These are phyloP conservation scores for Chalciporus piperatus DNA, from an alignment of 768 basidiomycete genomes.

Conservation along the genomic window DNA sequence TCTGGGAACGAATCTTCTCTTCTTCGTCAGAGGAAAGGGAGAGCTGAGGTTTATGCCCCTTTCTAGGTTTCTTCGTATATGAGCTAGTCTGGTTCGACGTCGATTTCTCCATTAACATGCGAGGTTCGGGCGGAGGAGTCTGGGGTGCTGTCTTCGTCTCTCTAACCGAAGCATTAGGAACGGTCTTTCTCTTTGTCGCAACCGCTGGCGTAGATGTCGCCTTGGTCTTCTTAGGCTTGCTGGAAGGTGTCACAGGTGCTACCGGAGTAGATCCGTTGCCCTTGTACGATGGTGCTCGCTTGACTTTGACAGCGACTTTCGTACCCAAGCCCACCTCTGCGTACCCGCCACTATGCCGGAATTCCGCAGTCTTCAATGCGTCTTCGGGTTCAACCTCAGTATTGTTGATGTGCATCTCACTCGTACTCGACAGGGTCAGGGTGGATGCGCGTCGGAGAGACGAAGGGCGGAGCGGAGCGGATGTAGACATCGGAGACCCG, in stretches of 20 bases:
- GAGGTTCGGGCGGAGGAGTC: constrained; percentile 25
- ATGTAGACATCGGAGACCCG: constrained; percentile 36
- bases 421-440: constrained; percentile 26
- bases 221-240: constrained; percentile 17
- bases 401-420: constrained; percentile 12
- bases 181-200: constrained; percentile 5
- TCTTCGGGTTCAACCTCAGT: constrained; percentile 12
- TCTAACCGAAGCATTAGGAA: neutral
- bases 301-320: constrained; percentile 24
- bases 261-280: neutral
- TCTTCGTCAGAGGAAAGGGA: constrained; percentile 74
- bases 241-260: constrained; percentile 9
- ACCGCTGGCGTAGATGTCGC: neutral
- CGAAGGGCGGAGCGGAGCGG: constrained; percentile 40
- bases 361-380: constrained; percentile 4
- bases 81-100: constrained; percentile 15
- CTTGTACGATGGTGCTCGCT: constrained; percentile 60
- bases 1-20: constrained; percentile 58
- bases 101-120: constrained; percentile 11
- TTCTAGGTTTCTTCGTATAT: constrained; percentile 27
- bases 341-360: constrained; percentile 14
- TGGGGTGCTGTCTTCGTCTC: constrained; percentile 15
- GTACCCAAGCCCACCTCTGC: constrained; percentile 14
- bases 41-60: constrained; percentile 38
- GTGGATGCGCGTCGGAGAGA: constrained; percentile 40